Conservation (phyloP, 2,329 filamentous ascomycete genomes). For the Pseudogymnoascus sp. region DNA sequence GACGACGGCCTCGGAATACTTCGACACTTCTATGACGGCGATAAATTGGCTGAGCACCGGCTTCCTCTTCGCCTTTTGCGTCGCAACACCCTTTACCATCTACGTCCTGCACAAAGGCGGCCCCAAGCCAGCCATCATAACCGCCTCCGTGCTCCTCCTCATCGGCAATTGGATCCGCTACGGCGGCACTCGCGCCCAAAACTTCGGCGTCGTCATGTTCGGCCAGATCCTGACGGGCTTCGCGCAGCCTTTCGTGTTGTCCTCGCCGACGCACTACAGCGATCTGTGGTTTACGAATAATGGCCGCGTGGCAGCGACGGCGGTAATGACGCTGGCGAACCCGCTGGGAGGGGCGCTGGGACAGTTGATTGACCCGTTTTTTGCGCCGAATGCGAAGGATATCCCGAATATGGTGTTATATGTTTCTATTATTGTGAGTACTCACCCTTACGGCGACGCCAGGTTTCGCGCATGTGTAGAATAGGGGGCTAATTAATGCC, state of each 20-base stretch:
- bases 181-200: constrained; percentile 52
- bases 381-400: constrained; percentile 51
- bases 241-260: constrained; percentile 84
- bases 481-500: constrained; percentile 13
- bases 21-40: constrained; percentile 60
- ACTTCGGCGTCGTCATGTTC: constrained; percentile 73
- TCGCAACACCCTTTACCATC: constrained; percentile 63
- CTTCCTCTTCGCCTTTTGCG: constrained; percentile 78
- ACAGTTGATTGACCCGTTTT: constrained; percentile 76
- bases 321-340: constrained; percentile 76
- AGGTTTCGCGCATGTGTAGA: background rate
- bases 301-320: constrained; percentile 81
- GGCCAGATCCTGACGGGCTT: constrained; percentile 86
- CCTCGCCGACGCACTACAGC: constrained; percentile 82
- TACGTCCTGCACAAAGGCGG: constrained; percentile 68
- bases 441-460: background rate
- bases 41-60: constrained; percentile 92
- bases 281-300: constrained; percentile 88
- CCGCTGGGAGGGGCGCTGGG: constrained; percentile 83
- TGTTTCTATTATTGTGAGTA: constrained; percentile 68
- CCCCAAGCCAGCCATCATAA: constrained; percentile 68
- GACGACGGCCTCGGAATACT: constrained; percentile 65
- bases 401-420: constrained; percentile 79
- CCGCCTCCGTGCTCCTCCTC: constrained; percentile 64
- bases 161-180: constrained; percentile 89